Evolutionary conservation across 2,329 filamentous ascomycete genomes (phyloP).

Genomic region (Fusarium brachygibbosum): DNA sequence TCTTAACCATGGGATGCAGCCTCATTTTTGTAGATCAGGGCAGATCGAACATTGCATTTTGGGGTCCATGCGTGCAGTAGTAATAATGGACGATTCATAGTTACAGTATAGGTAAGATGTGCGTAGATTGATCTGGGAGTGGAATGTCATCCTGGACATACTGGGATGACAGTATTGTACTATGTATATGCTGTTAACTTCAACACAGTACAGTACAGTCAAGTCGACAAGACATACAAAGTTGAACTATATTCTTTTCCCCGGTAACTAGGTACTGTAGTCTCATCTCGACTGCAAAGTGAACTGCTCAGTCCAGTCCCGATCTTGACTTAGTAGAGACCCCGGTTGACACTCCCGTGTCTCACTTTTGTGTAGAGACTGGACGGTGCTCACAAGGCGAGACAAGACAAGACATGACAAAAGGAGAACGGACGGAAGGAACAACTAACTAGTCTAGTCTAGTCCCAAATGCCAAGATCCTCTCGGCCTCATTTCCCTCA

Average conservation of each 20-base stretch:
- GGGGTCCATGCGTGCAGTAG: slow-evolving; percentile 27
- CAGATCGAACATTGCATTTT: slow-evolving; percentile 27
- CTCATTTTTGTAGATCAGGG: slow-evolving; percentile 35
- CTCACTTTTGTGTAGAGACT: slow-evolving; percentile 41
- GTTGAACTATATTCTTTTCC: neutral
- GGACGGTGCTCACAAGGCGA: slow-evolving; percentile 46
- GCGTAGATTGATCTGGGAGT: neutral
- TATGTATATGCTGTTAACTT: neutral
- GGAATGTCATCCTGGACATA: no score
- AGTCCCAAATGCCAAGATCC: slow-evolving; percentile 13
- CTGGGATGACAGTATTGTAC: neutral
- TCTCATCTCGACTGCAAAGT: slow-evolving; percentile 4
- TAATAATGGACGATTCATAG: slow-evolving; percentile 5
- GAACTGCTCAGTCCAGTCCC: slow-evolving; percentile 11
- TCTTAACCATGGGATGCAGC: slow-evolving; percentile 29
- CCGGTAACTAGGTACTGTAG: no score
- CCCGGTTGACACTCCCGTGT: slow-evolving; percentile 52
- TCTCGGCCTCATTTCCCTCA: slow-evolving; percentile 19
- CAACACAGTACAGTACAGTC: neutral
- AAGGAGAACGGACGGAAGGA: slow-evolving; percentile 5
- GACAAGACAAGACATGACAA: slow-evolving; percentile 23
- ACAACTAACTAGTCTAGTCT: neutral
- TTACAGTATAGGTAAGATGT: neutral
- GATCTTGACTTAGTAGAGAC: slow-evolving; percentile 37
- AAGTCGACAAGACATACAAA: neutral